A percentile compares a stretch with the other conserved stretches of the same genome.
These are phyloP conservation scores for Funneliformis caledonium DNA, from an alignment of 371 early-diverging fungal species.

Conservation along the genomic window DNA sequence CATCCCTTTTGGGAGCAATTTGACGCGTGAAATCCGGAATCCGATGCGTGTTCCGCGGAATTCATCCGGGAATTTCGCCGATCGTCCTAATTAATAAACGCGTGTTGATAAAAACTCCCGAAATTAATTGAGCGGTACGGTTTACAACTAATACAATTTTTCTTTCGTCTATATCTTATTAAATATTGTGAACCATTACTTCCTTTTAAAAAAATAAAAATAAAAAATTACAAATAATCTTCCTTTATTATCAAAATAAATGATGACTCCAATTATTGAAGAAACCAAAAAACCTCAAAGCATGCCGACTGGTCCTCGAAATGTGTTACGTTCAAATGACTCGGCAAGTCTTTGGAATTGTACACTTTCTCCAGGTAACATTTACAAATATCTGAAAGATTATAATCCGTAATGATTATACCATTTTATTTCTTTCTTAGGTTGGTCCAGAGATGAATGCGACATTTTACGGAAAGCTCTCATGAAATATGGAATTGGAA, in stretches of 20 bases:
- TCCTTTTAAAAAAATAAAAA: too few species aligned
- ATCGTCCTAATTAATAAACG: neutral
- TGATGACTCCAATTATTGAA: slow-evolving; percentile 43
- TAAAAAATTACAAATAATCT: too few species aligned
- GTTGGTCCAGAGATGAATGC: slow-evolving; percentile 87
- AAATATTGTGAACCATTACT: too few species aligned
- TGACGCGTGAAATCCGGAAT: neutral
- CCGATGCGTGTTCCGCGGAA: neutral
- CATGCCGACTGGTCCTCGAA: slow-evolving; percentile 88
- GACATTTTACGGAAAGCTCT: slow-evolving; percentile 82
- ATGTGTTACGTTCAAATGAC: slow-evolving; percentile 89
- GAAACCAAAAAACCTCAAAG: slow-evolving; percentile 69
- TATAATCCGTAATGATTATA: neutral
- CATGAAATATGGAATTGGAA: slow-evolving; percentile 90
- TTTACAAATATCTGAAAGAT: neutral
- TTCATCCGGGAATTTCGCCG: neutral
- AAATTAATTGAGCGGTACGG: too few species aligned
- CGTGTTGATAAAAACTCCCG: neutral
- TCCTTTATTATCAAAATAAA: neutral
- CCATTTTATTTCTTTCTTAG: slow-evolving; percentile 46
- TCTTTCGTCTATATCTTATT: too few species aligned
- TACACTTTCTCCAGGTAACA: slow-evolving; percentile 81
- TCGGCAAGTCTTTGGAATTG: slow-evolving; percentile 92
- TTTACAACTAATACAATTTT: too few species aligned
- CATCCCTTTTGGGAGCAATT: slow-evolving; percentile 35